Percentiles rank a stretch among this genome's conserved stretches.
Evolutionary conservation across 306 rosid genomes (phyloP).

Genomic region (Lathyrus tuberosus): DNA sequence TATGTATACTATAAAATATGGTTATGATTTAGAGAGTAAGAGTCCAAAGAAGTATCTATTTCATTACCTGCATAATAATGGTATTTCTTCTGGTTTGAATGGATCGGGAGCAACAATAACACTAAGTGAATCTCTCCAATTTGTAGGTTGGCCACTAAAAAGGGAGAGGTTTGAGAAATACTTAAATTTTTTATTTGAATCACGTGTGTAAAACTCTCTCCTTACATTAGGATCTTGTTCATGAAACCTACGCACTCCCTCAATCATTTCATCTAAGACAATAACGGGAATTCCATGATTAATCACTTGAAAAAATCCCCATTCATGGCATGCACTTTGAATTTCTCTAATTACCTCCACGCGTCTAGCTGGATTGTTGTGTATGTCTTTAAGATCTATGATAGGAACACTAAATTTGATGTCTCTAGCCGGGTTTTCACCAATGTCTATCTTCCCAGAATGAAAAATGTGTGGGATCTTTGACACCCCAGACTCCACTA

Average conservation of each 20-base stretch:
- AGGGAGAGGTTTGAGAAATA: slow-evolving; percentile 50
- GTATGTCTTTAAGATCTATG: neutral
- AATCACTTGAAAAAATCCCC: neutral
- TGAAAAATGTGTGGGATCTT: neutral
- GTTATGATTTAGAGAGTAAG: too few relatives aligned
- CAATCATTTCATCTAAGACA: too few relatives aligned
- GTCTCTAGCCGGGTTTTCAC: neutral
- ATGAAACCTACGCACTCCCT: too few relatives aligned
- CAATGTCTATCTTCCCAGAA: neutral
- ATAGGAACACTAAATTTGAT: neutral
- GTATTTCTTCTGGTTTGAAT: slow-evolving; percentile 44
- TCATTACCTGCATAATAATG: slow-evolving; percentile 42
- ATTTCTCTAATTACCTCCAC: slow-evolving; percentile 42
- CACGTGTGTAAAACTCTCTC: slow-evolving; percentile 39
- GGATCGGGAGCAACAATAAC: slow-evolving; percentile 43
- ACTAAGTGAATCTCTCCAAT: slow-evolving; percentile 31
- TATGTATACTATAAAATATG: too few relatives aligned
- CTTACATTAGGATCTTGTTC: too few relatives aligned
- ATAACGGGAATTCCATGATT: too few relatives aligned
- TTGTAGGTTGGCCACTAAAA: slow-evolving; percentile 29
- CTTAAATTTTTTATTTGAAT: slow-evolving; percentile 27
- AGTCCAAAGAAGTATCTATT: too few relatives aligned
- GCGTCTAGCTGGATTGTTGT: neutral
- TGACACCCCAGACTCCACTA: neutral
- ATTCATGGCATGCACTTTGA: neutral